Percentiles rank a stretch among this genome's conserved stretches.
phyloP scores from a whole-genome alignment of 148 eudicot species.

The Arctostaphylos glauca region DNA sequence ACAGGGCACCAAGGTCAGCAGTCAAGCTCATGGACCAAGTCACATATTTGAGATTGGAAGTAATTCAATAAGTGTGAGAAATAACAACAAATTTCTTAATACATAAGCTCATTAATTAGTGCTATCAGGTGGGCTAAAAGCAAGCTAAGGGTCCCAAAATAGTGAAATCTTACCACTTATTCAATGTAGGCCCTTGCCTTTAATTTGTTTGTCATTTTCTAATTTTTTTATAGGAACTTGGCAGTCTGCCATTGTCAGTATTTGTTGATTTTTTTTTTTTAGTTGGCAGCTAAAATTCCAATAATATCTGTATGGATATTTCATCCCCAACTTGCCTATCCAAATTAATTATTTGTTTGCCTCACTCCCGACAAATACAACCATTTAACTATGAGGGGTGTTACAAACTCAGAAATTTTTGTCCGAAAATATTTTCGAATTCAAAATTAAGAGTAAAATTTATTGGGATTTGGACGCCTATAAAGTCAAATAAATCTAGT shows the following conservation, averaged over 20 bases:
- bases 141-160: background rate
- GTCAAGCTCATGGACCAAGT: background rate
- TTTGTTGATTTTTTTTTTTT: background rate
- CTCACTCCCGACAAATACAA: background rate
- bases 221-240: background rate
- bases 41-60: background rate
- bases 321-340: no score
- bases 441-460: no score
- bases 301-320: background rate
- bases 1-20: background rate
- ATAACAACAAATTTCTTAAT: background rate
- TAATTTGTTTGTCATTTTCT: background rate
- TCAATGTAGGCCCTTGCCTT: background rate
- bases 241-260: background rate
- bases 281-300: background rate
- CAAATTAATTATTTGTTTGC: background rate
- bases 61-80: background rate
- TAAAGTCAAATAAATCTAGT: no score
- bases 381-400: no score
- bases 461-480: no score
- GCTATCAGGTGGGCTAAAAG: background rate
- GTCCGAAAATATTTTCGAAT: no score
- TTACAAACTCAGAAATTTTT: no score
- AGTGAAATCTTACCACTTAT: background rate
- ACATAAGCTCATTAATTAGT: background rate